Percentiles rank a stretch among this genome's conserved stretches.
phyloP scores from a whole-genome alignment of 208 protist genomes.

The Porcisia deanei region DNA sequence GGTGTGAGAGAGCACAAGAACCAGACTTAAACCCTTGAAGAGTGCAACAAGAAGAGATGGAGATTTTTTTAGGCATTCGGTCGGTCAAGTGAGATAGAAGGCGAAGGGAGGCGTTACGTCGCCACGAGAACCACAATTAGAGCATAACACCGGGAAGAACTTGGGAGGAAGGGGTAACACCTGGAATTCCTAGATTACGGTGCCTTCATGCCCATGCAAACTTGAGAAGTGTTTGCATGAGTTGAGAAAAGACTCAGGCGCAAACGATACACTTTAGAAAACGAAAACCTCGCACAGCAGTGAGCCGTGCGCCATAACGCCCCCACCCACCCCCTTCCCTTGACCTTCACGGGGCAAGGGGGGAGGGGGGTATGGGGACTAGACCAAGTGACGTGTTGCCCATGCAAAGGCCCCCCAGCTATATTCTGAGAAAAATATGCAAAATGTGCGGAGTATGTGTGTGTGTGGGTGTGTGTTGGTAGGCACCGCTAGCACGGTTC shows the following conservation, averaged over 20 bases:
- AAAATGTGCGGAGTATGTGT: background rate
- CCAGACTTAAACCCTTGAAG: no score
- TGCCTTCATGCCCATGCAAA: background rate
- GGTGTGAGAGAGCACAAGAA: no score
- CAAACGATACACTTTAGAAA: background rate
- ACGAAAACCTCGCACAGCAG: background rate
- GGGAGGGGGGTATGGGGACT: no score
- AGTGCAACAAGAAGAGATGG: no score
- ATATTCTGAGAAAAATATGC: background rate
- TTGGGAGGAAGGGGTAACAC: background rate
- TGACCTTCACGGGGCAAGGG: no score
- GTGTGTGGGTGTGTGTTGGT: no score
- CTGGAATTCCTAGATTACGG: background rate
- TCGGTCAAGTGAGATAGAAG: background rate
- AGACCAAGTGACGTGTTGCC: background rate
- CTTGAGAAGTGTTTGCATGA: background rate
- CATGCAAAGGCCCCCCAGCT: background rate
- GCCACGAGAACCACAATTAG: background rate
- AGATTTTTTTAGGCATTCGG: no score
- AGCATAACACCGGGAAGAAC: background rate
- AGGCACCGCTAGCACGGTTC: background rate
- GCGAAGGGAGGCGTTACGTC: no score
- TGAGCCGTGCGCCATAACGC: no score
- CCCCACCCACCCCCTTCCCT: no score
- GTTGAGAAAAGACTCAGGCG: constrained; percentile 4